Base-by-base conservation (phyloP, 192 early-diverging fungal genomes). In the Umbelopsis vinacea region DNA sequence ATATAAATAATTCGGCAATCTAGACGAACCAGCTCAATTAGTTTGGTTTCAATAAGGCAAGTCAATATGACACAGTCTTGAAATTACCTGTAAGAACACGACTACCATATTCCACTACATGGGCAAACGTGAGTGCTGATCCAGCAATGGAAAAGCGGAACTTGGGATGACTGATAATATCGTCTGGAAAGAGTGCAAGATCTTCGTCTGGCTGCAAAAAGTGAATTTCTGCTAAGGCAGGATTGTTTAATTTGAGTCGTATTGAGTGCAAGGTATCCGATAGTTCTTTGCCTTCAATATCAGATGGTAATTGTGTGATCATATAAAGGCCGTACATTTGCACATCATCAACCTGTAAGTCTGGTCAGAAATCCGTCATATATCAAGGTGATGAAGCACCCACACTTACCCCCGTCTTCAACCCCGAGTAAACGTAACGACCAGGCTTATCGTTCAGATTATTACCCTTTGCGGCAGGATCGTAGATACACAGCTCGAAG, bases 121-220 rank as follows among this genome's bases (percentile, higher is more conserved):
- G 48, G 5, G 46, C 69, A 70, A 46, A 70, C 9, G 48, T 70
- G 21, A 70, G 21, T 2, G 69, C 7, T 19, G 46, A 40, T 26
- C 69, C 47, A 46, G 48, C 69, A 11, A 70, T 46, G 0, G 48
- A 23, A n/a, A 54, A 70, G 6, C 50, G 69, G 37, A 70, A 70
- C 33, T 70, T 70, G 22, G 50, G 69, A 17, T 70, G 69, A 22
- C 53, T 52, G 23, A 52, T 50, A 8, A 70, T 52, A 52, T 70
- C 69, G 11, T 70, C 69, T 52, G 69, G 69, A 24, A 70, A 70
- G 2, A 70, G 29, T 10, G 69, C 37, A 12, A 70, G 46, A 70
- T 70, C 69, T 40, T 70, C 69, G 9, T 52, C 53, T 52, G 26
- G 35, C 37, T 70, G 69, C 47, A 70, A 24, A 21, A 70, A 37